Evolutionary conservation across 1,284 basidiomycete species (phyloP), one percentile per base, ranked within the genome.

Genomic region (Clitocybe nebularis): DNA sequence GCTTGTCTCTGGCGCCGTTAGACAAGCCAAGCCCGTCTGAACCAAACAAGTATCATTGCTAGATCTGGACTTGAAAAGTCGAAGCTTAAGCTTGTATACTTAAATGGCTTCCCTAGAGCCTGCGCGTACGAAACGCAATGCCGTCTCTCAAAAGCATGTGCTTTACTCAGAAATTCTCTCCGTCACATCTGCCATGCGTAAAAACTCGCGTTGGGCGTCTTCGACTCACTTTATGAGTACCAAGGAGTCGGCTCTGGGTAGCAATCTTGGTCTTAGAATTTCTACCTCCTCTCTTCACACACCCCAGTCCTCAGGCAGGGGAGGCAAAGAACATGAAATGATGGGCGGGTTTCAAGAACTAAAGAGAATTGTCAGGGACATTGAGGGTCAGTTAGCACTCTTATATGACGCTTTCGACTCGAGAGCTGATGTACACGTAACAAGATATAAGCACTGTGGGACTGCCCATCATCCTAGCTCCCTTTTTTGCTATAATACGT

Each of bases 151-250:
- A 25, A 81, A 82, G 47, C 89, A 94, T 74, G 79, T 94, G 35
- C 63, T 95, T 19, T 77, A 85, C 49, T 84, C 89, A 26, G 94
- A 98, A 72, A 89, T 97, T 50, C 76, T 94, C 43, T 77, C 91
- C 8, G 89, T 99, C 53, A 96, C 93, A 29, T 92, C 93, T 3
- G 79, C 83, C n/a, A 96, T 99, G 91, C 89, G 95, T 62, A 92
- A 94, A 69, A 95, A 95, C 66, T 91, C 92, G 36, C 81, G 93
- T 38, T 95, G 93, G 93, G 85, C 92, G 10, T 77, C 85, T 14
- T 76, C 77, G 35, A 71, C 77, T 29, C 75, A 81, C 56, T 74
- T 76, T 36, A 70, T 80, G 53, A 73, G 71, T 48, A 64, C 77
- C 42, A 70, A 79, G 49, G 79, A 85, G 55, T 75, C 81, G 20